Evolutionary conservation across 345 rosid species (phyloP), one percentile per base, ranked within the genome.

Genomic region (Linum lewisii): DNA sequence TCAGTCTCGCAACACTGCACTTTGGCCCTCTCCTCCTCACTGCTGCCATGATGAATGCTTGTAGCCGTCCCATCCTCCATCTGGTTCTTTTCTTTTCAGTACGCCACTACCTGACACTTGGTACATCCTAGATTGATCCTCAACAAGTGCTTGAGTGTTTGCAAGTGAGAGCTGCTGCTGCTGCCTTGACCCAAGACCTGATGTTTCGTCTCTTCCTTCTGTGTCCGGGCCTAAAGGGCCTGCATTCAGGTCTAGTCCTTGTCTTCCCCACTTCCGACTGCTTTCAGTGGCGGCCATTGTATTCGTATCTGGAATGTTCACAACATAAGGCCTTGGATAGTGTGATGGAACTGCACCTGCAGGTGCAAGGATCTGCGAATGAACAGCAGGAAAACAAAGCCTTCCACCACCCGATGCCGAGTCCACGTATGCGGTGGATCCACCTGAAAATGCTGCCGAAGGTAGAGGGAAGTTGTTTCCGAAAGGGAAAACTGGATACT

Each of bases 61-160:
- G 47, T 42, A 42, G 47, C 47, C 60, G 32, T 57, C 60, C 60
- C 44, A 57, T 34, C 60, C 60, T 14, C 44, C 44, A 29, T 57
- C 60, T 18, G 60, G 60, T n/a, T 57, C 60, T 22, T 57, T 57
- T 1, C 42, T 15, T 37, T 26, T 57, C 21, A 57, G 34, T 5
- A 57, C 44, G 10, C 60, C 60, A n/a, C 59, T n/a, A 55, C 59
- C 59, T 22, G 34, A 24, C 2, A 25, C 24, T 18, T 55, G 59
- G 20, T 55, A 55, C 15, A 25, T 18, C 16, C 26, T 55, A 24
- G 19, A 55, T 25, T 55, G 59, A 36, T 55, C 59, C 19, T 55
- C 59, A 7, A 25, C 19, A 5, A 55, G 59, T 24, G 34, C n/a
- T 25, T 55, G 59, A 23, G 59, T 24, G 26, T 42, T 42, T 14